Base-by-base conservation (phyloP, 2,329 filamentous ascomycete species). In the Talaromyces marneffei region DNA sequence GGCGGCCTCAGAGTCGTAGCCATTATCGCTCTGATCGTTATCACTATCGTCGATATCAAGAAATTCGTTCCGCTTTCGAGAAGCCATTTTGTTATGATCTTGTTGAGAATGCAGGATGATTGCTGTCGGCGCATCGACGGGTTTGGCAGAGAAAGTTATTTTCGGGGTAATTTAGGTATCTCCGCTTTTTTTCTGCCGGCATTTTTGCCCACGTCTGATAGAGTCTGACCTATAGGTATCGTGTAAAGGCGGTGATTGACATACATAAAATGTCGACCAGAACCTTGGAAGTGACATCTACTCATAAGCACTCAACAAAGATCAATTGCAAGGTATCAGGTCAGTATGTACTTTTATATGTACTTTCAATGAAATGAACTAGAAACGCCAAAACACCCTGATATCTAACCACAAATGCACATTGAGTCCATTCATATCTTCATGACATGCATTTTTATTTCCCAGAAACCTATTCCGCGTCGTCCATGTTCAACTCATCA, bases 401-500 rank as follows among this genome's bases (percentile, higher is more conserved):
- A 52, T 52, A 52, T 55, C 31, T 55, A 55, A 48, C 33, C n/a
- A 58, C 42, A 37, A 37, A 42, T 61, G 42, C 42, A 50, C 31
- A 52, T 52, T 50, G 31, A 52, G 48, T 52, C 29, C 46, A 29
- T 52, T 62, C 60, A 56, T 62, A 44, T 53, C 60, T 44, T 62
- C 60, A 58, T 62, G 56, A 16, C 42, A 57, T 63, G 52, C 50
- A 31, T 33, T 53, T 44, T 16, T 50, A 29, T 6, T 27, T 18
- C 18, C 18, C 33, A 25, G 33, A 14, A 46, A 10, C 14, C 42
- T 40, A 63, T 55, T 63, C 58, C 27, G 50, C 58, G 35, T 63
- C 61, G 33, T 85, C 77, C 78, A 95, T 86, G 50, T 83, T 87
- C 73, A 96, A 84, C 70, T 96, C 92, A 71, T 96, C 92, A 80